phyloP scores from a whole-genome alignment of 257 asterid species.

The Nemophila menziesii region DNA sequence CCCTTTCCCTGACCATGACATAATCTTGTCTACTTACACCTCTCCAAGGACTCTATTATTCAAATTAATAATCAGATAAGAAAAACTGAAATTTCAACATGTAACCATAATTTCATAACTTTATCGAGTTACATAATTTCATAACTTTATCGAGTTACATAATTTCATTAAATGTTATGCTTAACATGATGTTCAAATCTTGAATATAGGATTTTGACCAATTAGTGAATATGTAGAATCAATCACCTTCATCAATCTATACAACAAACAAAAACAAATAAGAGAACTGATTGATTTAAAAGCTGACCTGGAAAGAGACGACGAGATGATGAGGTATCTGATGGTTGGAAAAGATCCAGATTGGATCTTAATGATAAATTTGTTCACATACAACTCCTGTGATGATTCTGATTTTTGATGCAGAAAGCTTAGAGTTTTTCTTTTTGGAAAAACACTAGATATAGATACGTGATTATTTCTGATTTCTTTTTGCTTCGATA shows the following conservation, averaged over 20 bases:
- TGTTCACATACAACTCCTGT: too few relatives aligned
- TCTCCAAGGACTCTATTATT: background rate
- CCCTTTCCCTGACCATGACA: conserved; percentile 9
- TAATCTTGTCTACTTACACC: conserved; percentile 3
- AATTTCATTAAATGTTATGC: background rate
- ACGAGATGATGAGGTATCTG: background rate
- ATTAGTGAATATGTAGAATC: too few relatives aligned
- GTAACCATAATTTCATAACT: background rate
- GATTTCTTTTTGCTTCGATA: too few relatives aligned
- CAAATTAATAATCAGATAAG: background rate
- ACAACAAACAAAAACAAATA: background rate
- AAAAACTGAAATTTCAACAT: background rate
- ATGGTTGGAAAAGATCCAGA: too few relatives aligned
- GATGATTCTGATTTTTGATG: too few relatives aligned
- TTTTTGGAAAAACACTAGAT: too few relatives aligned
- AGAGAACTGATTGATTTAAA: background rate
- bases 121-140: too few relatives aligned
- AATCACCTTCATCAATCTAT: background rate
- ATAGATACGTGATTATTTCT: too few relatives aligned
- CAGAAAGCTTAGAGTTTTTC: too few relatives aligned
- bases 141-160: too few relatives aligned
- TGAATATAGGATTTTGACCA: background rate
- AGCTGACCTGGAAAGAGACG: background rate
- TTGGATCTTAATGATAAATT: too few relatives aligned
- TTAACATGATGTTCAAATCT: background rate